Percentiles rank a stretch among this genome's conserved stretches.
These are phyloP conservation scores for Zasmidium angulare DNA, from an alignment of 2,329 filamentous ascomycete species.

Conservation along the genomic window DNA sequence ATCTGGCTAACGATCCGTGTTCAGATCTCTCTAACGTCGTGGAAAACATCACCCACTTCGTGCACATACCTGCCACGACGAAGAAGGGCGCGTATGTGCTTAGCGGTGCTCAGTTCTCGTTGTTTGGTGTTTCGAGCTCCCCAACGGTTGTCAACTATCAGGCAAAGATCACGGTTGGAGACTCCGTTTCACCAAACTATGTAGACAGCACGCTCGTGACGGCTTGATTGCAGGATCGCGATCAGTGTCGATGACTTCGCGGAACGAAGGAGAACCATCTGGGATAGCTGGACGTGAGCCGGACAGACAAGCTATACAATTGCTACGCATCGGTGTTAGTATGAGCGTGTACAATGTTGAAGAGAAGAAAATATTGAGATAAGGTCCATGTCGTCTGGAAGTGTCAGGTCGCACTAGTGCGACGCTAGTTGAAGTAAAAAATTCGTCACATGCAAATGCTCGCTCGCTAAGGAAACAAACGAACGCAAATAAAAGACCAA, in stretches of 20 bases:
- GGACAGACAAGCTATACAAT: no score
- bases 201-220: constrained; percentile 3
- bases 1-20: background rate
- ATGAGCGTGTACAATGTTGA: no score
- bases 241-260: background rate
- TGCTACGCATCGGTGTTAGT: no score
- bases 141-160: constrained; percentile 12
- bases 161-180: constrained; percentile 23
- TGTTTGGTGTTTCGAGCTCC: constrained; percentile 14
- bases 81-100: constrained; percentile 8
- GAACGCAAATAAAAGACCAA: background rate
- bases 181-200: constrained; percentile 14
- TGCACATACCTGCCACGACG: constrained; percentile 18
- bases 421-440: no score
- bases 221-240: background rate
- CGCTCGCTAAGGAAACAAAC: background rate
- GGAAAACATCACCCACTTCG: constrained; percentile 23
- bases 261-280: no score
- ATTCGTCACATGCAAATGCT: no score
- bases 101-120: constrained; percentile 19
- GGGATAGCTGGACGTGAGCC: no score
- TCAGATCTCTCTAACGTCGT: constrained; percentile 17
- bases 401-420: no score
- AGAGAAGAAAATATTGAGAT: no score
- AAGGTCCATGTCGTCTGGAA: no score